Evolutionary conservation across 805 yeast species (phyloP), one percentile per base, ranked within the genome.

Genomic region (Saccharomycopsis fermentans): DNA sequence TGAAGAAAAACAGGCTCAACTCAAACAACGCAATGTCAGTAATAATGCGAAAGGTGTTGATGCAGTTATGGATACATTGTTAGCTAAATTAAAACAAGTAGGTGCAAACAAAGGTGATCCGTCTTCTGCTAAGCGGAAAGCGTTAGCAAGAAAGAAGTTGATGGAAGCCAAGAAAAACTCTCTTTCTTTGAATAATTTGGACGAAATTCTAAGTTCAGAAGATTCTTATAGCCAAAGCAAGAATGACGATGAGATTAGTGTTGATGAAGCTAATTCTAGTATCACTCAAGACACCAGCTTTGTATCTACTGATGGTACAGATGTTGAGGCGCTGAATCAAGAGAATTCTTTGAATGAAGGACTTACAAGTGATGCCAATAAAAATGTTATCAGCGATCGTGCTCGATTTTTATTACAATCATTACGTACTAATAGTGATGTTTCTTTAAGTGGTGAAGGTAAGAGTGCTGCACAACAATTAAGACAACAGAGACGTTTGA

Each of bases 41-140:
- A 37, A 19, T 14, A 57, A 36, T 5, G 26, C 37, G 12, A 58
- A 55, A 8, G 37, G 56, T n/a, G 50, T 26, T 21, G 53, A 51
- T 55, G 62, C 62, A 11, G 83, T 90, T 48, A 90, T 94, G 88
- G 99, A 94, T 69, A 80, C 86, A 43, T 75, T 94, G 54, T 77
- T 94, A 59, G 96, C 89, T 68, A 89, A 87, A 67, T 78, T 94
- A 67, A 86, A 90, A 67, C 90, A 57, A 37, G 64, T 62, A 34
- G 64, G 64, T 16, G 63, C 64, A 16, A 17, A 58, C 2, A 62
- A 83, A 62, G 83, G 88, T 3, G 94, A 91, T 63, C 82, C 94
- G 1, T 74, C 89, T 1, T 81, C 90, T 3, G 95, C 96, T 0
- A 77, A 96, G 66, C 82, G 64, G 12, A 62, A 58, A 36, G 96